Evolutionary conservation across 2,329 filamentous ascomycete species (phyloP), one percentile per base, ranked within the genome.

Genomic region (Ophiocordyceps robertsii): DNA sequence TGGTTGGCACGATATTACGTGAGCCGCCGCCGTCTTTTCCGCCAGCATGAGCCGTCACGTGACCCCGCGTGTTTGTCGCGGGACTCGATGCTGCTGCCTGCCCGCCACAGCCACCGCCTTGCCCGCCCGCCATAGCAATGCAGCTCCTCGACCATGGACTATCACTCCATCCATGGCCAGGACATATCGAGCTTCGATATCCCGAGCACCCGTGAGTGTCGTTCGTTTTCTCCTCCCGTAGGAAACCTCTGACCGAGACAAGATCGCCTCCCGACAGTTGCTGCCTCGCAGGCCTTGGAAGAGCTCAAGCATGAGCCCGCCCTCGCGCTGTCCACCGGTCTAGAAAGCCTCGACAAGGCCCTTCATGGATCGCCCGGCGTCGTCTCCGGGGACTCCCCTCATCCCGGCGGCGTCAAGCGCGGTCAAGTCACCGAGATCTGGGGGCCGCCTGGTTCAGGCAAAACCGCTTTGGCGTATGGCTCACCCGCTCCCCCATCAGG

Each of bases 391-490:
- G 46, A 44, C 41, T 46, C 48, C 12, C 3, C 38, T 29, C 43
- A 40, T 10, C 49, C 46, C 42, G 70, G 73, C 16, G 88, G 87
- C 4, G 68, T 94, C 39, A 73, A 73, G 46, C 76, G 80, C 44
- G 86, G 88, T 13, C 84, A 87, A 58, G 71, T 95, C 36, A 84
- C 84, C 4, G 90, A 96, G 61, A 66, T 95, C 40, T 94, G 85
- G 74, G 90, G 90, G 0, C 87, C 89, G 11, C 82, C 86, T 9
- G 89, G 88, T 2, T 76, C 76, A 24, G 90, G 89, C 29, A 95
- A 94, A 68, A 94, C 87, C 4, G 72, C 82, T 12, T 67, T 95
- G 51, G 84, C 81, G 84, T 90, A 69, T 64, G 33, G 9, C 10
- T 36, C 33, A 17, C 33, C 31, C 31, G 17, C n/a, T 10, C 13